phyloP scores from a whole-genome alignment of 2,329 filamentous ascomycete species.

The Fusarium liriodendri region DNA sequence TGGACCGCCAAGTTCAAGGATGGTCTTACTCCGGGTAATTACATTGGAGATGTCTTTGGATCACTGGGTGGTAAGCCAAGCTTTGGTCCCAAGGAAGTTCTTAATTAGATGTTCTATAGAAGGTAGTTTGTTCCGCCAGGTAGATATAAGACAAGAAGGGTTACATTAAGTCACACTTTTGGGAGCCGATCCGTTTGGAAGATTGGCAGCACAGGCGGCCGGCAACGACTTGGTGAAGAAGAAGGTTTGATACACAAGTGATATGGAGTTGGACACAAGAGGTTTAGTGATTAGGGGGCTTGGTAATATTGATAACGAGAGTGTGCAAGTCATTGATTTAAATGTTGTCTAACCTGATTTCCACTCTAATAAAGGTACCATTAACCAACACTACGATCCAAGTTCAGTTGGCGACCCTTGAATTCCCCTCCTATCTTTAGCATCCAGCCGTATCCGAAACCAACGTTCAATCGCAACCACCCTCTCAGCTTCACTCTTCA shows the following conservation, averaged over 20 bases:
- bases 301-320: too few relatives aligned
- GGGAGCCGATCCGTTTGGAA: too few relatives aligned
- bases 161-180: not conserved
- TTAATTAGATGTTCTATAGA: not conserved
- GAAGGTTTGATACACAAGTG: too few relatives aligned
- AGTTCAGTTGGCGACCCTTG: not conserved
- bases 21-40: slow-evolving; percentile 17
- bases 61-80: slow-evolving; percentile 29
- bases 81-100: slow-evolving; percentile 19
- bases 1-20: slow-evolving; percentile 26
- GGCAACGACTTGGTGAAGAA: too few relatives aligned
- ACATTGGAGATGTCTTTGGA: slow-evolving; percentile 35
- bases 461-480: slow-evolving; percentile 4
- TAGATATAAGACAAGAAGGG: not conserved
- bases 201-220: too few relatives aligned
- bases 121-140: not conserved
- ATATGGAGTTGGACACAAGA: too few relatives aligned
- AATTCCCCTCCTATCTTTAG: slow-evolving; percentile 2
- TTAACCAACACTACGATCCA: not conserved
- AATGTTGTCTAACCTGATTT: too few relatives aligned
- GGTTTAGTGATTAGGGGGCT: too few relatives aligned
- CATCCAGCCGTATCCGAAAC: slow-evolving; percentile 6
- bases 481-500: slow-evolving; percentile 6
- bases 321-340: too few relatives aligned
- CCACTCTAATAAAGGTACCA: too few relatives aligned